A percentile compares a stretch with the other conserved stretches of the same genome.
Conservation (phyloP, 2,329 filamentous ascomycete genomes). For the Hypoxylon sp. region DNA sequence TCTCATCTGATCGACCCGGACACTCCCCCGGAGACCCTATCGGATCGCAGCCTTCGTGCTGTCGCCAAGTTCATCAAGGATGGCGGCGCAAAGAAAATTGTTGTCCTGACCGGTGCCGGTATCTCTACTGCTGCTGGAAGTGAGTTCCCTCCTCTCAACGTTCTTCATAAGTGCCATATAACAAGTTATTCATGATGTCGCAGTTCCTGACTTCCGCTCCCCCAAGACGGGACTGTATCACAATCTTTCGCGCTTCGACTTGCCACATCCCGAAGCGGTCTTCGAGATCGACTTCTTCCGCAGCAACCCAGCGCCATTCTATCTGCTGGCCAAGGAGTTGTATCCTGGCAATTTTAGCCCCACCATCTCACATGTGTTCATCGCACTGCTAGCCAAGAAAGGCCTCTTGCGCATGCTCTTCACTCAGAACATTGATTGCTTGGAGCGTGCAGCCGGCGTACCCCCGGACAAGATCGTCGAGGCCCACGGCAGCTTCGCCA, state of each 20-base stretch:
- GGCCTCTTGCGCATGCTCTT: conserved; percentile 86
- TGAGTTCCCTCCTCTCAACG: conserved; percentile 50
- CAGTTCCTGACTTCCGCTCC: conserved; percentile 93
- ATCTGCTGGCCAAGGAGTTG: conserved; percentile 89
- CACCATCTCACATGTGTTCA: conserved; percentile 90
- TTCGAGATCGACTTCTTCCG: conserved; percentile 95
- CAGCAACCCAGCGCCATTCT: conserved; percentile 87
- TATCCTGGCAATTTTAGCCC: conserved; percentile 91
- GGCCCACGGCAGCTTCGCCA: conserved; percentile 94
- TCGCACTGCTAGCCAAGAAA: conserved; percentile 84
- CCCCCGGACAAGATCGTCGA: conserved; percentile 86
- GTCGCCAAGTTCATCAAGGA: conserved; percentile 85
- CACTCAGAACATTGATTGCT: conserved; percentile 97
- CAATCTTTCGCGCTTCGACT: conserved; percentile 86
- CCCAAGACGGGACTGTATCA: conserved; percentile 94
- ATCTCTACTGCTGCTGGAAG: conserved; percentile 81
- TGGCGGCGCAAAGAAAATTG: conserved; percentile 75
- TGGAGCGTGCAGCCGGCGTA: conserved; percentile 89
- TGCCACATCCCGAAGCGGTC: conserved; percentile 91
- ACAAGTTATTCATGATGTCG: conserved; percentile 49
- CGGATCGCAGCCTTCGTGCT: conserved; percentile 75
- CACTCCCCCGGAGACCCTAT: conserved; percentile 73
- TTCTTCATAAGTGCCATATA: background rate
- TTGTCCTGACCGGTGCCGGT: conserved; percentile 91
- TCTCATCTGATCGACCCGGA: conserved; percentile 75